Conservation (phyloP, 1,284 basidiomycete genomes). For the Trametes versicolor region DNA sequence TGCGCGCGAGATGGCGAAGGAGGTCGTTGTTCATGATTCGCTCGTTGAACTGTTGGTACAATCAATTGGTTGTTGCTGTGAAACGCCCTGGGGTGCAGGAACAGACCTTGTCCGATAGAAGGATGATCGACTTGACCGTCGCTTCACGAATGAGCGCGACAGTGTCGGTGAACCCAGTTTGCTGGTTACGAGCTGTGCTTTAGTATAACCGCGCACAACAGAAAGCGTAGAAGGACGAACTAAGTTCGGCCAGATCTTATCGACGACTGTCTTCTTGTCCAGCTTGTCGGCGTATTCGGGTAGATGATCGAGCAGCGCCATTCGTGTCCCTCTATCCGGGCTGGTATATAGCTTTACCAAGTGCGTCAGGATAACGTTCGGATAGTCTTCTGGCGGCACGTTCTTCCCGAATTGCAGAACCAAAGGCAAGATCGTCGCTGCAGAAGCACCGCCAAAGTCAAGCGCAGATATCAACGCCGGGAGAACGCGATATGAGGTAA, state of each 20-base stretch:
- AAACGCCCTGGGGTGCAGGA: not conserved
- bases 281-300: conserved; percentile 88
- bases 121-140: conserved; percentile 88
- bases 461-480: conserved; percentile 89
- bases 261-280: conserved; percentile 85
- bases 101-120: conserved; percentile 85
- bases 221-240: conserved; percentile 54
- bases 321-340: conserved; percentile 92
- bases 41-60: conserved; percentile 74
- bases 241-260: conserved; percentile 94
- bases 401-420: conserved; percentile 84
- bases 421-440: conserved; percentile 83
- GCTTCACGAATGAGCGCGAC: conserved; percentile 95
- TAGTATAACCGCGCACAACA: conserved; percentile 3
- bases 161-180: conserved; percentile 96
- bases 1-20: conserved; percentile 90
- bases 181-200: conserved; percentile 52
- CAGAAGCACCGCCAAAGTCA: conserved; percentile 82
- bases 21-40: conserved; percentile 98
- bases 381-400: conserved; percentile 78
- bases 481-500: conserved; percentile 87
- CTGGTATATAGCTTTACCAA: conserved; percentile 87
- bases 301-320: conserved; percentile 92
- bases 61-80: not conserved
- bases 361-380: conserved; percentile 75